A percentile compares a stretch with the other conserved stretches of the same genome.
These are phyloP conservation scores for Lachnellula suecica DNA, from an alignment of 2,329 filamentous ascomycete genomes.

Conservation along the genomic window DNA sequence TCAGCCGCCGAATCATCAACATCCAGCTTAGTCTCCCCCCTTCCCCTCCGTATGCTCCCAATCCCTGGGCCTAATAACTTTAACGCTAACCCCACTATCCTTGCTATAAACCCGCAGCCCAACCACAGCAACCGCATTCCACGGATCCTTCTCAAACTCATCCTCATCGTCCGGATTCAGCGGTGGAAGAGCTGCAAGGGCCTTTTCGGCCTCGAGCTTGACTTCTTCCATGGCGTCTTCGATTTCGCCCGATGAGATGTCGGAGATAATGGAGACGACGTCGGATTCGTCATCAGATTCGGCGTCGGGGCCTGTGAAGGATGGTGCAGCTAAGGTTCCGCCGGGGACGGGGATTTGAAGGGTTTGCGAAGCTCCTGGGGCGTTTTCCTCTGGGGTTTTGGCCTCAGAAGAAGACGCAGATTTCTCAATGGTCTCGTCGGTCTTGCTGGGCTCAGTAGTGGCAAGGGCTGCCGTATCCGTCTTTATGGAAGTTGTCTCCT, in stretches of 20 bases:
- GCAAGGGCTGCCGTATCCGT: background rate
- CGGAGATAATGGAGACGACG: constrained; percentile 20
- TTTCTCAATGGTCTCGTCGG: background rate
- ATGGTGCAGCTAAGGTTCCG: background rate
- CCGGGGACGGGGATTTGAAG: background rate
- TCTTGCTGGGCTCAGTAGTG: background rate
- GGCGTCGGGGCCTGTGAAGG: background rate
- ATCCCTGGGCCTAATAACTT: constrained; percentile 22
- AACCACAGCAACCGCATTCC: constrained; percentile 63
- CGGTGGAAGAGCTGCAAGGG: constrained; percentile 28
- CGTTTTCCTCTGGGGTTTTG: background rate
- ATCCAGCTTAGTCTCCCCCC: constrained; percentile 35
- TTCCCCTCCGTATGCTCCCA: constrained; percentile 21
- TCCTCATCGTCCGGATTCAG: constrained; percentile 48
- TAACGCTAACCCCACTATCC: constrained; percentile 30
- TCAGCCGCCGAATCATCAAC: constrained; percentile 47
- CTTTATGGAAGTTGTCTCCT: background rate
- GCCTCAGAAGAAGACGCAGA: background rate
- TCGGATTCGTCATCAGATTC: constrained; percentile 19
- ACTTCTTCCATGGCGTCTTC: constrained; percentile 23
- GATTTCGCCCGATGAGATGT: constrained; percentile 14
- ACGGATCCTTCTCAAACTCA: constrained; percentile 55
- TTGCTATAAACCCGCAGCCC: constrained; percentile 61
- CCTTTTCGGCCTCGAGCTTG: constrained; percentile 11
- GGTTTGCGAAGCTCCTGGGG: background rate